Evolutionary conservation across 2,329 filamentous ascomycete species (phyloP).

Genomic region (Paecilomyces fulvus): DNA sequence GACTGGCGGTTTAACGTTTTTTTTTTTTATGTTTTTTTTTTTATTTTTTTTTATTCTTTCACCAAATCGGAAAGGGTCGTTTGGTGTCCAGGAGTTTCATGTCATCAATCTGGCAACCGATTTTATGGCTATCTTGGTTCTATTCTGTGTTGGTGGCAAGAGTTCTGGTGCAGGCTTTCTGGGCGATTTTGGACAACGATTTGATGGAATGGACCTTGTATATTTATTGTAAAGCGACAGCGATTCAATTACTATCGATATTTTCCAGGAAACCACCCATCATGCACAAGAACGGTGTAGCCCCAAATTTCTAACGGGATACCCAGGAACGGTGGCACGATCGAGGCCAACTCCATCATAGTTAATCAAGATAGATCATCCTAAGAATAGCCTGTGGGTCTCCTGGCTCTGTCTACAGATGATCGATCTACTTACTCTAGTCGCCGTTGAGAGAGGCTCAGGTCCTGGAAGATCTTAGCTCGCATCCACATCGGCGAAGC

Average conservation of each 20-base stretch:
- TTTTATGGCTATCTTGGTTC: neutral
- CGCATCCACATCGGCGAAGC: neutral
- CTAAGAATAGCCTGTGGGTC: neutral
- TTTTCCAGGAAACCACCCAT: neutral
- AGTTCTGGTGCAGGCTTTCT: neutral
- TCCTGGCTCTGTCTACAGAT: neutral
- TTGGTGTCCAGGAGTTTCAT: neutral
- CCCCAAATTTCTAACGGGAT: neutral
- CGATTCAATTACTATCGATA: neutral
- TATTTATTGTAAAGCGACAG: neutral
- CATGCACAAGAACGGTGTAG: neutral
- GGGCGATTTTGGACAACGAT: neutral
- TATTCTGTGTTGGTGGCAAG: neutral
- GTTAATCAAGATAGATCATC: neutral
- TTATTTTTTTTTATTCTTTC: neutral
- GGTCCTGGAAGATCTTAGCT: too few species aligned
- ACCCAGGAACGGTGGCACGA: too few species aligned
- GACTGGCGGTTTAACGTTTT: conserved; percentile 19
- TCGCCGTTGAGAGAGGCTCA: neutral
- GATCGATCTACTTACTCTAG: neutral
- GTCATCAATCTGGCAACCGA: neutral
- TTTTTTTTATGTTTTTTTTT: neutral
- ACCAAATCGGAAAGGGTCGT: neutral
- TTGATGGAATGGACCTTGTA: neutral
- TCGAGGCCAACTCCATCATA: too few species aligned